Evolutionary conservation across 768 basidiomycete genomes (phyloP).

Genomic region (Bullera alba): DNA sequence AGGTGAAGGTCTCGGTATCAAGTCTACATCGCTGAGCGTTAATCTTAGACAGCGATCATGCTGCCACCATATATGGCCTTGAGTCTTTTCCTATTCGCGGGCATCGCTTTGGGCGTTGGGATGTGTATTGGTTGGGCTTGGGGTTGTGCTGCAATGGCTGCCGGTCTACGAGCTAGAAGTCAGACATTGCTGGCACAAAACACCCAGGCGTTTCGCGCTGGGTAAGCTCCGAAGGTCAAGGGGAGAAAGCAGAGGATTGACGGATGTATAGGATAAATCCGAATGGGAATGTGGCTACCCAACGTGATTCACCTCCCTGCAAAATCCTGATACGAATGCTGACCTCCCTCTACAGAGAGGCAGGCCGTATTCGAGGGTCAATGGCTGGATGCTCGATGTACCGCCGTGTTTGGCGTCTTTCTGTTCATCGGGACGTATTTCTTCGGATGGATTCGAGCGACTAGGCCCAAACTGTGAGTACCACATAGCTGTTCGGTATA

Average conservation of each 20-base stretch:
- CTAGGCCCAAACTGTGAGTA: constrained; percentile 49
- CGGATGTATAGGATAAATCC: constrained; percentile 11
- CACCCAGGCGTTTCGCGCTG: constrained; percentile 21
- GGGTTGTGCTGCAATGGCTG: constrained; percentile 55
- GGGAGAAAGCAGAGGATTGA: background rate
- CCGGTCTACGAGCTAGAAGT: constrained; percentile 48
- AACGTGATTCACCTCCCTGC: constrained; percentile 19
- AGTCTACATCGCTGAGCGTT: background rate
- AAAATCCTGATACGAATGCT: constrained; percentile 35
- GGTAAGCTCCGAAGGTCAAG: constrained; percentile 19
- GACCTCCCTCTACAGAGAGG: constrained; percentile 26
- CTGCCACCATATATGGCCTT: constrained; percentile 53
- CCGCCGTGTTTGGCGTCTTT: constrained; percentile 52
- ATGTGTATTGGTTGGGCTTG: constrained; percentile 55
- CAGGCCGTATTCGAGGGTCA: constrained; percentile 51
- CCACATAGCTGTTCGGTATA: background rate
- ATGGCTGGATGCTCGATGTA: constrained; percentile 53
- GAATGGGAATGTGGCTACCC: constrained; percentile 35
- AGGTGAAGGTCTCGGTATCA: constrained; percentile 30
- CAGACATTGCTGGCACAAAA: constrained; percentile 22
- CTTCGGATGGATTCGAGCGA: constrained; percentile 52
- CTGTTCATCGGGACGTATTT: constrained; percentile 51
- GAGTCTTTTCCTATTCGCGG: constrained; percentile 51
- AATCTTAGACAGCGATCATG: constrained; percentile 32
- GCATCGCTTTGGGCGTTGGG: constrained; percentile 52